phyloP scores from a whole-genome alignment of 2,329 filamentous ascomycete species.

The Fusarium haematococcum region DNA sequence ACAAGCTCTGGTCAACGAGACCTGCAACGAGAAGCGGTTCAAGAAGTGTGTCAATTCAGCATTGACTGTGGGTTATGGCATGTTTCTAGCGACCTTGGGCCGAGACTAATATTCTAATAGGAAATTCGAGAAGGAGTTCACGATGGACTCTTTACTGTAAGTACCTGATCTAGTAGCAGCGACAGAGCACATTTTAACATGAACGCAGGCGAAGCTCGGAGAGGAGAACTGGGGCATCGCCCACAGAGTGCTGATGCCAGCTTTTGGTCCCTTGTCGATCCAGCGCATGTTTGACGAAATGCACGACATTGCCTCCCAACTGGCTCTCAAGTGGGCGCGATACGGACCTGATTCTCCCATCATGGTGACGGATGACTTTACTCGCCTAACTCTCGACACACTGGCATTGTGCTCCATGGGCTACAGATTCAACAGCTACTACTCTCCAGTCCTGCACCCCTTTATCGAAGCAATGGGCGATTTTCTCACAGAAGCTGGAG shows the following conservation, averaged over 20 bases:
- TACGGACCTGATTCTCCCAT: slow-evolving; percentile 69
- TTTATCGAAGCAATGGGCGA: neutral
- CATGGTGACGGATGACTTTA: slow-evolving; percentile 74
- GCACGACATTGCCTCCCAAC: slow-evolving; percentile 73
- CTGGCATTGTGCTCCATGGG: neutral
- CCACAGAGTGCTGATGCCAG: slow-evolving; percentile 72
- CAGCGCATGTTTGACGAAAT: slow-evolving; percentile 76
- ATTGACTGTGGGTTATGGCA: slow-evolving; percentile 52
- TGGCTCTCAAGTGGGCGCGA: slow-evolving; percentile 76
- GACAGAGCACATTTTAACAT: neutral
- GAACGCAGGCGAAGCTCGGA: slow-evolving; percentile 52
- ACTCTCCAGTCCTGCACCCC: neutral
- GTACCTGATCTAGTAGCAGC: slow-evolving; percentile 3
- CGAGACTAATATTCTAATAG: slow-evolving; percentile 22
- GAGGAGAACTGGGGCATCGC: slow-evolving; percentile 75
- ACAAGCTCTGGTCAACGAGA: slow-evolving; percentile 70
- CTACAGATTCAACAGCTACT: slow-evolving; percentile 4
- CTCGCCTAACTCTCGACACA: slow-evolving; percentile 64
- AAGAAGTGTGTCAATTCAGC: slow-evolving; percentile 64
- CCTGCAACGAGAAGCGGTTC: slow-evolving; percentile 74
- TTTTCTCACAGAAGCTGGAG: slow-evolving; percentile 1
- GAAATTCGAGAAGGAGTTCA: slow-evolving; percentile 71
- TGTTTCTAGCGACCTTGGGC: too few species aligned
- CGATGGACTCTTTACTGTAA: slow-evolving; percentile 75
- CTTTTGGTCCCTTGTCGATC: slow-evolving; percentile 76